Conservation (phyloP, 768 basidiomycete genomes). For the Mrakia gelida region DNA sequence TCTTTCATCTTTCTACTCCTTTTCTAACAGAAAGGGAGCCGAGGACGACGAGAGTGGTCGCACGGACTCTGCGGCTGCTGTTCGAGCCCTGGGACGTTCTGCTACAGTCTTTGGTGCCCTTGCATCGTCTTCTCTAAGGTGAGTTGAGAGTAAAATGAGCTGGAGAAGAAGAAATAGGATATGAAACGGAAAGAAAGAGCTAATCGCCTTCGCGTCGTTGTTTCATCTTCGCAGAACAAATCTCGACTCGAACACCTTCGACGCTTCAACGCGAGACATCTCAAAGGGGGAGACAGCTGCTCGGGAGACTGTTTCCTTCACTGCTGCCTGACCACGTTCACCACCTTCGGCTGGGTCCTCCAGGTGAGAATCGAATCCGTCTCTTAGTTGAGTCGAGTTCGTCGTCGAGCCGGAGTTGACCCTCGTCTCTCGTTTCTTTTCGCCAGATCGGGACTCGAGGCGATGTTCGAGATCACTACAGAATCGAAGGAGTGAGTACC, state of each 20-base stretch:
- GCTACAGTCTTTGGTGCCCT: neutral
- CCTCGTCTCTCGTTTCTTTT: neutral
- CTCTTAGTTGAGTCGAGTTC: too few species aligned
- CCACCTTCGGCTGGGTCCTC: neutral
- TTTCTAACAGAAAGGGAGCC: neutral
- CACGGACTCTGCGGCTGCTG: neutral
- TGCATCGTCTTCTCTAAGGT: neutral
- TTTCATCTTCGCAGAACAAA: neutral
- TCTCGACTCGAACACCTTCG: neutral
- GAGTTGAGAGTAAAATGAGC: too few species aligned
- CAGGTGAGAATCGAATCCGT: neutral
- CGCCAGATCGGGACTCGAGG: neutral
- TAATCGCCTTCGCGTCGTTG: neutral
- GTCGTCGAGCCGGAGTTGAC: too few species aligned
- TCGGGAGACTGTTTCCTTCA: neutral
- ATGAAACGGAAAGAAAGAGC: neutral
- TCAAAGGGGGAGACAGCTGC: neutral
- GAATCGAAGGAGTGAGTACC: neutral
- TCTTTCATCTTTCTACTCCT: neutral
- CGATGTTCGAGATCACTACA: neutral
- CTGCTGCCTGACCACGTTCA: neutral
- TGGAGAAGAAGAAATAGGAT: too few species aligned
- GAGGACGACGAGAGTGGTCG: neutral
- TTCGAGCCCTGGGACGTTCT: neutral
- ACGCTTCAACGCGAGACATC: neutral